Base-by-base conservation (phyloP, 2,329 filamentous ascomycete species). In the Pseudonectria buxi region DNA sequence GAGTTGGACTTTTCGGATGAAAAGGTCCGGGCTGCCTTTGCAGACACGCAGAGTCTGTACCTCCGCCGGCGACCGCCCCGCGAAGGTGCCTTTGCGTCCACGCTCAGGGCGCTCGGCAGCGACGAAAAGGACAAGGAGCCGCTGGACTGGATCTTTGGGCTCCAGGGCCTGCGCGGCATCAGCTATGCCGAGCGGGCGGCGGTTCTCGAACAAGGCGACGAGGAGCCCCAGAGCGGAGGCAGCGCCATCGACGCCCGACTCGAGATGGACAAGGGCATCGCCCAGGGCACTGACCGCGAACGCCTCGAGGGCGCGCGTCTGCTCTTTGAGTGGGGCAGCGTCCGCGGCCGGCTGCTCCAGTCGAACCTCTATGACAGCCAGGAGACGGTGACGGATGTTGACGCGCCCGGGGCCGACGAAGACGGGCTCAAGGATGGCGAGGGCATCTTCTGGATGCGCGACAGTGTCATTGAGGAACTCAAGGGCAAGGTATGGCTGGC, bases 131-230 rank as follows among this genome's bases (percentile, higher is more conserved):
- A 50, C 13, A 40, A 55, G 7, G 55, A 63, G 4, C 67, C 84
- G 1, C 75, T 90, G 51, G 78, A 83, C 42, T 90, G 86, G 83
- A 55, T 95, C 2, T 86, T 94, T 55, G 62, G 68, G 2, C 69
- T 87, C 0, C 67, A 72, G 45, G 71, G 39, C 53, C 83, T 65
- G 39, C 57, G 49, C 53, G 62, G 46, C 43, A 75, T 68, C 56
- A 84, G 65, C 56, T 68, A 82, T 33, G 77, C 81, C 1, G 87
- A 94, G 50, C 73, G 76, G 36, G 71, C 71, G 1, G 64, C 78
- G 15, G 69, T 86, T 3, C 64, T 87, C 7, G 71, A 65, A 58
- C 68, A 51, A 6, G 69, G 64, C 10, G 58, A 68, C 4, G 64
- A 71, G 18, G 72, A 67, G 6, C 67, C 65, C 3, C 66, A 69